Percentiles rank a stretch among this genome's conserved stretches.
Evolutionary conservation across 257 asterid species (phyloP).

Genomic region (Nemophila menziesii): DNA sequence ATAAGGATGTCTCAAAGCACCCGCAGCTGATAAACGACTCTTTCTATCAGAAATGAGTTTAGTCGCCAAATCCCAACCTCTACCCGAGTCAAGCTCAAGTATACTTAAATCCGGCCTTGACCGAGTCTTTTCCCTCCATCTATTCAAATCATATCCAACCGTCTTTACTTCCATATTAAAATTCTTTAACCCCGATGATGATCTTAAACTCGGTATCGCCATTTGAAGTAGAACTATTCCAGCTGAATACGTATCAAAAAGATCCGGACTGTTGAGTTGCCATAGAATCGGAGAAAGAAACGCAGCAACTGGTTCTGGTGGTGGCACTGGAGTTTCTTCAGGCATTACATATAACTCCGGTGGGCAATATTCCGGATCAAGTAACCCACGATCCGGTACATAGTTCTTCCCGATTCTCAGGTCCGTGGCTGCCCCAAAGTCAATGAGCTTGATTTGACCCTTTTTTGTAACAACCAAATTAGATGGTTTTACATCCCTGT

Average conservation of each 20-base stretch:
- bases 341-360: constrained; percentile 98
- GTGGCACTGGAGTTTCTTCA: constrained; percentile 93
- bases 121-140: constrained; percentile 76
- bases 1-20: constrained; percentile 93
- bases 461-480: constrained; percentile 89
- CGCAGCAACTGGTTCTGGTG: constrained; percentile 96
- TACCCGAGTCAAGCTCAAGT: constrained; percentile 86
- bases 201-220: constrained; percentile 73
- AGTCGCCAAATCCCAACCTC: constrained; percentile 96
- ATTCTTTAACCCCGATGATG: constrained; percentile 64
- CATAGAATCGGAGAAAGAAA: constrained; percentile 79
- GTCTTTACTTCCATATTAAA: constrained; percentile 65
- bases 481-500: constrained; percentile 92
- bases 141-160: constrained; percentile 64
- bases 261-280: constrained; percentile 95
- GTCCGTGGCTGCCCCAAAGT: constrained; percentile 97
- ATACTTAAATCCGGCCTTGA: constrained; percentile 59
- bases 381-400: constrained; percentile 62
- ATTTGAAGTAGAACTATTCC: constrained; percentile 88
- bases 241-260: constrained; percentile 88
- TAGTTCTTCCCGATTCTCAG: constrained; percentile 93
- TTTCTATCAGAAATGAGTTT: constrained; percentile 73
- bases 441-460: constrained; percentile 82
- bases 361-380: constrained; percentile 92
- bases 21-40: constrained; percentile 75